phyloP scores from a whole-genome alignment of 78 protist genomes.

The Cavenderia fasciculata region DNA sequence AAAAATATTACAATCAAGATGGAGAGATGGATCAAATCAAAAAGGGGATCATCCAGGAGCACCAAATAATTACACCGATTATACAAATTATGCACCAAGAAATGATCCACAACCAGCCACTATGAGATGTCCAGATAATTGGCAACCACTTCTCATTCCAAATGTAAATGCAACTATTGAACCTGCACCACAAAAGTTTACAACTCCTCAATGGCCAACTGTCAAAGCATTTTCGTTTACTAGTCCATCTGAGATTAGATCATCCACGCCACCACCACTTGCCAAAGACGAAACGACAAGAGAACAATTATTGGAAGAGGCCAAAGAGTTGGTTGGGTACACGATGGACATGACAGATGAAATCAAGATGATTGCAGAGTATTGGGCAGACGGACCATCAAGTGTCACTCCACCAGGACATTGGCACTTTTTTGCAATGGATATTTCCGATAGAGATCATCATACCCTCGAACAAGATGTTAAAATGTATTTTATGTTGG shows the following conservation, averaged over 20 bases:
- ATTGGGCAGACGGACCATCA: constrained; percentile 49
- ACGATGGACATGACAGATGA: constrained; percentile 25
- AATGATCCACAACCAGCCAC: constrained; percentile 24
- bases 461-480: constrained; percentile 16
- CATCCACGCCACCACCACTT: constrained; percentile 1
- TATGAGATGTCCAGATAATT: constrained; percentile 21
- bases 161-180: neutral
- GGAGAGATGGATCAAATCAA: constrained; percentile 47
- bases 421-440: constrained; percentile 28
- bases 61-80: constrained; percentile 14
- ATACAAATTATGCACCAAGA: constrained; percentile 22
- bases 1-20: constrained; percentile 11
- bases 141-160: constrained; percentile 50
- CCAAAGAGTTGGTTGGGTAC: neutral
- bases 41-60: neutral
- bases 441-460: constrained; percentile 19
- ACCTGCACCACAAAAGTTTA: neutral
- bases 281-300: neutral
- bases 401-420: constrained; percentile 46
- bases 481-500: constrained; percentile 39
- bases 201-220: constrained; percentile 46
- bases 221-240: constrained; percentile 18
- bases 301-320: neutral
- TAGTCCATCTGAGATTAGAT: constrained; percentile 8
- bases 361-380: constrained; percentile 24